Evolutionary conservation across 1,139 yeast species (phyloP).

Genomic region (Magnusiomyces suaveolens): DNA sequence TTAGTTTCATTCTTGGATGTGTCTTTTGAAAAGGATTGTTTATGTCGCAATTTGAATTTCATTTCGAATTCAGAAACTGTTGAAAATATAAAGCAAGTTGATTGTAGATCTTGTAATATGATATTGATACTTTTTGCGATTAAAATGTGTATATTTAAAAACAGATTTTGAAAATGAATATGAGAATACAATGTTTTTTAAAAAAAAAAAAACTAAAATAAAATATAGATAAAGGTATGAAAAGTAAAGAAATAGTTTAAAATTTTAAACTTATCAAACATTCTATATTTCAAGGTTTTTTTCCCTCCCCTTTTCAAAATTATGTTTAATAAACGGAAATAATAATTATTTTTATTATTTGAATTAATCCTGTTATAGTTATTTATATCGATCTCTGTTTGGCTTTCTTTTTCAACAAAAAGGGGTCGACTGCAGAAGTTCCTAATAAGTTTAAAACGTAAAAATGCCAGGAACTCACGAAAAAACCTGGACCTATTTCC

Average conservation of each 20-base stretch:
- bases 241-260: neutral
- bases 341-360: neutral
- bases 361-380: no score
- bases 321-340: no score
- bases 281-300: neutral
- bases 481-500: no score
- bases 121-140: no score
- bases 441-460: neutral
- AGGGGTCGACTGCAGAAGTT: neutral
- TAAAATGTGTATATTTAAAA: no score
- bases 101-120: no score
- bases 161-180: neutral
- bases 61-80: neutral
- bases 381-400: neutral
- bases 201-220: no score
- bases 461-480: no score
- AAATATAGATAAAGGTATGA: neutral
- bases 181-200: neutral
- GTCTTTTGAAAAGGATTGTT: neutral
- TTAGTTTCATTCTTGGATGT: neutral
- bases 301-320: no score
- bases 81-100: neutral
- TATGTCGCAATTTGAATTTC: neutral
- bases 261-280: neutral
- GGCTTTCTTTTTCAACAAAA: neutral